These are phyloP conservation scores for Debaryomycetaceae sp. DNA, from an alignment of 1,139 yeast species.

Conservation along the genomic window DNA sequence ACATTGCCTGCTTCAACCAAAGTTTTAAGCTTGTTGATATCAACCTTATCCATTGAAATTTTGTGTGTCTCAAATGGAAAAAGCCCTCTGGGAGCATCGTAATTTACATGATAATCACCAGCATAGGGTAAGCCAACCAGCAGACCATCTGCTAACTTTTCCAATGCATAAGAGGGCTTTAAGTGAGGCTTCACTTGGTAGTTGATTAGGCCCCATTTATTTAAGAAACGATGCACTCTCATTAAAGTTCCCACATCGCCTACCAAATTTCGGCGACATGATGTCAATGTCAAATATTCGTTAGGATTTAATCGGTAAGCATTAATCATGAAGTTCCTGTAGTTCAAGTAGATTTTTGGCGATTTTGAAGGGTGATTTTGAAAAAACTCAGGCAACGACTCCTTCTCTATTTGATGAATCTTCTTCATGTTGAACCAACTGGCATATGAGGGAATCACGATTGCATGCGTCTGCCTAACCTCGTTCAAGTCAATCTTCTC, in stretches of 20 bases:
- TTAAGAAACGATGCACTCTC: constrained; percentile 85
- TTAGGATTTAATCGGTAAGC: constrained; percentile 89
- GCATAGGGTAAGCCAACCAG: constrained; percentile 57
- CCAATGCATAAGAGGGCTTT: constrained; percentile 61
- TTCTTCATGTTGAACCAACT: constrained; percentile 81
- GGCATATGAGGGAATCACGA: constrained; percentile 91
- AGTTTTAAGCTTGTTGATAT: constrained; percentile 53
- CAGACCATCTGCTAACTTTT: constrained; percentile 50
- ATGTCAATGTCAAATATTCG: constrained; percentile 89
- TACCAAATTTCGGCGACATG: constrained; percentile 88
- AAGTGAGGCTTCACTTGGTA: constrained; percentile 80
- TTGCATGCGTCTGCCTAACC: constrained; percentile 72
- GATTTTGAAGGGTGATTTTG: constrained; percentile 77
- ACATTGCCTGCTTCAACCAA: constrained; percentile 24
- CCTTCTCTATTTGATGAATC: constrained; percentile 60
- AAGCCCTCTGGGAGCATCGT: constrained; percentile 91
- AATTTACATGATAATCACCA: constrained; percentile 63
- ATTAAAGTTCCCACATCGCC: constrained; percentile 95
- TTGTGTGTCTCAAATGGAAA: constrained; percentile 88
- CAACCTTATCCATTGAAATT: constrained; percentile 51
- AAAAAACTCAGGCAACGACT: constrained; percentile 90
- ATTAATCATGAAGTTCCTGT: constrained; percentile 91
- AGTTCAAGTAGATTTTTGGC: constrained; percentile 80
- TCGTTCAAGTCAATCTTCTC: constrained; percentile 13
- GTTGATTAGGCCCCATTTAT: constrained; percentile 95